Base-by-base conservation (phyloP, 1,139 yeast genomes). In the Taphrina wiesneri region DNA sequence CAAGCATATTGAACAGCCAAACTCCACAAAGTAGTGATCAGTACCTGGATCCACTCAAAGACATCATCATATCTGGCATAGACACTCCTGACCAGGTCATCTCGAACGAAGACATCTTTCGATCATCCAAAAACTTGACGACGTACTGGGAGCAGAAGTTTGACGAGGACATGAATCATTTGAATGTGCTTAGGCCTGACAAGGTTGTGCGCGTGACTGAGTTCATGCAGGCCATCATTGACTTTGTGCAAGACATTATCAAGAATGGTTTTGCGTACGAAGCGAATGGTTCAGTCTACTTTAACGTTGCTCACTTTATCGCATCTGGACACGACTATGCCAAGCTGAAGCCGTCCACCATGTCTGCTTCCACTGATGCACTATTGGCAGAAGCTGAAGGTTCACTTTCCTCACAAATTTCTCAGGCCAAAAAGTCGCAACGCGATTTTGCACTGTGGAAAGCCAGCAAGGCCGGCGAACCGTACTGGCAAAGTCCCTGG, bases 401-500 rank as follows among this genome's bases (percentile, higher is more conserved):
- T 26, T 81, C n/a, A 73, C 76, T 67, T 21, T 78, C 83, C 0
- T 77, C 79, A 46, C 57, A 49, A 19, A 36, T 60, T 2, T 67
- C 70, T 3, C 75, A 76, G 25, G 79, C 83, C 39, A 92, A 92
- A 78, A 83, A 82, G 72, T 87, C 85, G 68, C 77, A 88, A 3
- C 88, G 90, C 34, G 99, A 93, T 77, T 93, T 93, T 78, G 99
- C 99, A 0, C 81, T 93, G 51, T 93, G 99, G 99, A 93, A 93
- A 76, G 86, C 93, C 1, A 88, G 96, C 17, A 93, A 93, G 75
- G 93, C 96, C 0, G 99, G 99, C 72, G 99, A 93, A 79, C 99
- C 99, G 21, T 83, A 86, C 54, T 93, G 99, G 98, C 83, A 82
- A 1, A 90, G 97, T 1, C 92, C 95, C 47, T 93, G 98, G 98